A percentile compares a stretch with the other conserved stretches of the same genome.
Conservation (phyloP, 805 yeast species). For the Candida manassasensis region DNA sequence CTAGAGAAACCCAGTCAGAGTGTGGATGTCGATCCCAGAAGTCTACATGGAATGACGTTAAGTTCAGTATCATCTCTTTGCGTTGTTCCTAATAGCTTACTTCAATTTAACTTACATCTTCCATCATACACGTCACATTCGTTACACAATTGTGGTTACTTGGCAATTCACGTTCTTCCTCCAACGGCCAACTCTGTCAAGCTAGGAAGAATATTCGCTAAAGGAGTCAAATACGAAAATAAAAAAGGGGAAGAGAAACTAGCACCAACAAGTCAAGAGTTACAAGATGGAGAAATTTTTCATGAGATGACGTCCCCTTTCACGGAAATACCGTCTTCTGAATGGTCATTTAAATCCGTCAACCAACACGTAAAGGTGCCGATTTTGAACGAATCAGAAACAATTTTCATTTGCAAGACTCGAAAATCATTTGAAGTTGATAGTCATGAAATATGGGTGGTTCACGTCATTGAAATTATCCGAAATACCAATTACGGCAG, state of each 20-base stretch:
- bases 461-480: constrained; percentile 58
- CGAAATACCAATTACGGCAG: constrained; percentile 17
- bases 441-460: constrained; percentile 91
- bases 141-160: constrained; percentile 48
- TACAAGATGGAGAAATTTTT: constrained; percentile 31
- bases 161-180: constrained; percentile 74
- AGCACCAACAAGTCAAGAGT: constrained; percentile 19
- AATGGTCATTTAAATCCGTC: constrained; percentile 13
- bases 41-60: constrained; percentile 73
- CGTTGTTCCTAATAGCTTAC: constrained; percentile 67
- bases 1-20: too few relatives aligned
- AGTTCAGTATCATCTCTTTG: constrained; percentile 84
- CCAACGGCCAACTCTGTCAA: constrained; percentile 52
- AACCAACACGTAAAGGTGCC: constrained; percentile 41
- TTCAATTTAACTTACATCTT: constrained; percentile 80
- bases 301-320: constrained; percentile 57
- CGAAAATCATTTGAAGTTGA: constrained; percentile 54
- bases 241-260: constrained; percentile 18
- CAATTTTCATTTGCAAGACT: constrained; percentile 59
- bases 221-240: constrained; percentile 49
- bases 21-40: too few relatives aligned
- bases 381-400: constrained; percentile 51
- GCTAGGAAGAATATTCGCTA: constrained; percentile 62
- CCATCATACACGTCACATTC: constrained; percentile 78
- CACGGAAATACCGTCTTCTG: constrained; percentile 23